Base-by-base conservation (phyloP, 75 land plant species). In the Picea glauca region DNA sequence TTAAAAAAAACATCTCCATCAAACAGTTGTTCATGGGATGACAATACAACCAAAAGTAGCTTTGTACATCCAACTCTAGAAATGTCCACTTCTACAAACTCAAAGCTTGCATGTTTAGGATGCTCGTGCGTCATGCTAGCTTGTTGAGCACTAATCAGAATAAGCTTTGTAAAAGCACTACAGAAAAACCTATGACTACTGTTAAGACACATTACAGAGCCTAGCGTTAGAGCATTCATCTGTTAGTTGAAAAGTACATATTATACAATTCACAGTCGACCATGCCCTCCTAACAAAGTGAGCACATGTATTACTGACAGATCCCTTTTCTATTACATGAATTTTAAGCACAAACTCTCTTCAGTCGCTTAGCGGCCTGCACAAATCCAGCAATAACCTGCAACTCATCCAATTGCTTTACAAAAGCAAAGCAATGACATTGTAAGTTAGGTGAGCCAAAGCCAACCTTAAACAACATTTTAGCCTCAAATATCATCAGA, bases 381-480 rank as follows among this genome's bases (percentile, higher is more conserved):
- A 88, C 87, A 80, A 95, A 95, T 70, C 93, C 92, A 40, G 87
- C 81, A 73, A 95, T 95, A 20, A 95, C 98, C 83, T 93, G 96
- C 81, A 85, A 78, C 87, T 95, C 98, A 80, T 95, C 98, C 86
- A 93, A 75, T 89, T 95, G 92, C 98, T 95, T 62, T 79, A 79
- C 33, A 35, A 74, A 3, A 73, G 72, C 54, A 43, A 70, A 70
- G 54, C 74, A 43, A 70, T 23, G 43, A 70, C 20, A 15, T 43
- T 43, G 54, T 43, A 33, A n/a, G 74, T 70, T 38, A 70, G 74
- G 43, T 3, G 8, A 70, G 12, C 21, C 54, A 40, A 70, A 18
- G 11, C 7, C 18, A 60, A 60, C 21, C 18, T 18, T n/a, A 60
- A 60, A 60, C 62, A 17, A 60, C 18, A 60, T 17, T 20, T 15